These are phyloP conservation scores for Protea cynaroides DNA, from an alignment of 164 flowering plant genomes.

Conservation along the genomic window DNA sequence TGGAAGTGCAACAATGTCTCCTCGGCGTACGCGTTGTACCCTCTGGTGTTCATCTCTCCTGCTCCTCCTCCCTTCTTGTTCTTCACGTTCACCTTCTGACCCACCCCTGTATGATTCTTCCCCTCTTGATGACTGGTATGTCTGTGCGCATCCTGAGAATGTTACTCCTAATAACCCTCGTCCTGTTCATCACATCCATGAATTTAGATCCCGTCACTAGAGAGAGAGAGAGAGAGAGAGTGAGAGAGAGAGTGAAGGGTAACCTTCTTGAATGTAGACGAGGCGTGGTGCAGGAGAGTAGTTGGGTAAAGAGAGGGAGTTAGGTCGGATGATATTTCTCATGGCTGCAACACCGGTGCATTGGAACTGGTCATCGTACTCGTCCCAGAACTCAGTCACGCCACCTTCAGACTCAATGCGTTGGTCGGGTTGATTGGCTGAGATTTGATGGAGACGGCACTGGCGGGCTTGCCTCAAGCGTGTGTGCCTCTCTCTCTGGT, in stretches of 20 bases:
- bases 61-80: not conserved
- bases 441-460: constrained; percentile 25
- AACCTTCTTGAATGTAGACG: constrained; percentile 32
- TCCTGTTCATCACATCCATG: constrained; percentile 15
- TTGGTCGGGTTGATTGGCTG: constrained; percentile 18
- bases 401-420: constrained; percentile 34
- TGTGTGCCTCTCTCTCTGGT: not conserved
- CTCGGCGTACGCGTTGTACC: constrained; percentile 29
- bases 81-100: constrained; percentile 2
- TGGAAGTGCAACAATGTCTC: constrained; percentile 56
- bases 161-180: constrained; percentile 25
- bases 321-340: constrained; percentile 22
- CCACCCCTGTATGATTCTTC: not conserved
- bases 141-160: constrained; percentile 40
- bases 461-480: constrained; percentile 18
- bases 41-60: constrained; percentile 55
- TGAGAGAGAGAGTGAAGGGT: too few relatives aligned
- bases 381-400: constrained; percentile 29
- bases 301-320: constrained; percentile 22
- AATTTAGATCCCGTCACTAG: not conserved
- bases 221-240: too few relatives aligned
- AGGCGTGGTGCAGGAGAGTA: constrained; percentile 29
- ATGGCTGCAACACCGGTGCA: constrained; percentile 32
- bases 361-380: constrained; percentile 30
- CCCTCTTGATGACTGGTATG: constrained; percentile 20